These are phyloP conservation scores for Blastocystis sp. DNA, from an alignment of 352 stramenopile genomes.

Conservation along the genomic window DNA sequence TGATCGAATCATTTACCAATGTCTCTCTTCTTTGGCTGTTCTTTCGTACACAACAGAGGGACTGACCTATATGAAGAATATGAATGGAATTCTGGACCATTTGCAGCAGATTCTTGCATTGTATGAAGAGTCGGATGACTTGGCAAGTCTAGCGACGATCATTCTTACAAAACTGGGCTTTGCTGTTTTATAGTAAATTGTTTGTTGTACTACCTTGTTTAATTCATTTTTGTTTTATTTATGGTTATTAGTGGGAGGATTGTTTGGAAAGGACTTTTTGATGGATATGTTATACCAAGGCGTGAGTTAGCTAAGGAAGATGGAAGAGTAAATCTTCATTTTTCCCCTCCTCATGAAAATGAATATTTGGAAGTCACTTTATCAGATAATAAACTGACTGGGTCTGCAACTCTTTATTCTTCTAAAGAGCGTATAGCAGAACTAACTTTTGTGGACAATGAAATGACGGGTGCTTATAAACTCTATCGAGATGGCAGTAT, in stretches of 20 bases:
- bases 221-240: not conserved
- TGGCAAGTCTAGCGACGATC: not conserved
- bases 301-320: not conserved
- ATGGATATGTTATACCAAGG: not conserved
- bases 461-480: not conserved
- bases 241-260: not conserved
- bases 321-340: not conserved
- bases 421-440: not conserved
- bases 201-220: not conserved
- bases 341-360: not conserved
- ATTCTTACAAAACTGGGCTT: constrained; percentile 13
- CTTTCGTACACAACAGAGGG: constrained; percentile 4
- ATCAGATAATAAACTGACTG: not conserved
- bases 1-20: constrained; percentile 31
- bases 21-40: constrained; percentile 5
- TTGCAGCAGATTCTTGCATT: not conserved
- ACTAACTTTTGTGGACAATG: not conserved
- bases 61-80: constrained; percentile 39
- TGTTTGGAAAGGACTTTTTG: not conserved
- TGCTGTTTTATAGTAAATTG: not conserved
- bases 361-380: not conserved
- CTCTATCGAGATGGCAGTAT: not conserved
- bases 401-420: not conserved
- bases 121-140: not conserved
- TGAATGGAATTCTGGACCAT: not conserved